Conservation (phyloP, 2,329 filamentous ascomycete genomes). For the Arthrobotrys megalospora region DNA sequence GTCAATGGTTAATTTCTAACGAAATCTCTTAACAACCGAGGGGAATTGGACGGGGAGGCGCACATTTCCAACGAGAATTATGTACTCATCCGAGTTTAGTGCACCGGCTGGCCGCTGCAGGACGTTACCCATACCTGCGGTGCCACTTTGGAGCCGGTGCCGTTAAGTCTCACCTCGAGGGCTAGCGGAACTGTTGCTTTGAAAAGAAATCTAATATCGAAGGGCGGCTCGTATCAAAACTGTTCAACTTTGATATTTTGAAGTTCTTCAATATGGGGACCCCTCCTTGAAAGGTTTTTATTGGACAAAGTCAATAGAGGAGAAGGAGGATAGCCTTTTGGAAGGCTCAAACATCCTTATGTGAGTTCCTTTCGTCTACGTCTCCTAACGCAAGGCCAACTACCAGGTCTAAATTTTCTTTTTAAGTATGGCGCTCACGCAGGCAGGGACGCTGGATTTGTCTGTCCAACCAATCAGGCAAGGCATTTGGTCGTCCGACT, state of each 20-base stretch:
- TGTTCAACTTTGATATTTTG: conserved; percentile 39
- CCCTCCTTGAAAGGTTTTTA: conserved; percentile 29
- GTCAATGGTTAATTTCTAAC: conserved; percentile 10
- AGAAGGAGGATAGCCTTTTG: conserved; percentile 20
- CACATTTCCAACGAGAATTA: conserved; percentile 61
- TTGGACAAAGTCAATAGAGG: conserved; percentile 36
- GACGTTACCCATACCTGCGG: conserved; percentile 55
- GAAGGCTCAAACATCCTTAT: conserved; percentile 43
- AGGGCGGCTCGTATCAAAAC: conserved; percentile 18
- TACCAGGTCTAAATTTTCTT: conserved; percentile 35
- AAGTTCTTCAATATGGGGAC: conserved; percentile 37
- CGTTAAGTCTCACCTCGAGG: conserved; percentile 18
- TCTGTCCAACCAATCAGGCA: conserved; percentile 36
- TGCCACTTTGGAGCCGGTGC: conserved; percentile 46
- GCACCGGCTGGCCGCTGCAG: conserved; percentile 58
- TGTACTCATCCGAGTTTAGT: conserved; percentile 61
- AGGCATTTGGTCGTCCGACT: conserved; percentile 41
- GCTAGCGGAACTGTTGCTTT: neutral
- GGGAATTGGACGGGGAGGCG: conserved; percentile 42
- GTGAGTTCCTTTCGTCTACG: conserved; percentile 52
- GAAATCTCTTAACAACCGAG: conserved; percentile 34
- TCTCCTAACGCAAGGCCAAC: conserved; percentile 32
- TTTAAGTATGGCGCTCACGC: conserved; percentile 52
- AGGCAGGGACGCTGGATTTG: conserved; percentile 23
- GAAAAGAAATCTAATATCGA: conserved; percentile 37